A percentile compares a stretch with the other conserved stretches of the same genome.
These are phyloP conservation scores for Rhodotorula kratochvilovae DNA, from an alignment of 768 basidiomycete species.

Conservation along the genomic window DNA sequence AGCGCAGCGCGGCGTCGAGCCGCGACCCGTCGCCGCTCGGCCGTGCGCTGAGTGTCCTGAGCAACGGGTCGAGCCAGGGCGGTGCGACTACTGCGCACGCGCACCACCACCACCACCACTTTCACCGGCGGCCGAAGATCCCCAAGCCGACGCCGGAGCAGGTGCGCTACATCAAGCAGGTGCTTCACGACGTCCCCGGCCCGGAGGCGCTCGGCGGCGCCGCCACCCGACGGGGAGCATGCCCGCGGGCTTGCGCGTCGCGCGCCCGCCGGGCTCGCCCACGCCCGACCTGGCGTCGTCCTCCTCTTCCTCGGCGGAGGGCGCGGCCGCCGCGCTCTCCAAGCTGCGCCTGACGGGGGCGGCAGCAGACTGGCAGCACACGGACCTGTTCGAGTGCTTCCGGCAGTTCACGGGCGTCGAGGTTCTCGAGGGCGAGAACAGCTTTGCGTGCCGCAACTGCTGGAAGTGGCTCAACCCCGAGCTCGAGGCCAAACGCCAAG, in stretches of 20 bases:
- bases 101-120: slow-evolving; percentile 1
- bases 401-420: slow-evolving; percentile 90
- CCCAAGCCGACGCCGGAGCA: slow-evolving; percentile 38
- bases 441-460: slow-evolving; percentile 85
- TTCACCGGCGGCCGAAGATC: slow-evolving; percentile 29
- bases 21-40: slow-evolving; percentile 37
- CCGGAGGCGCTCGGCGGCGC: slow-evolving; percentile 2
- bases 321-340: not conserved
- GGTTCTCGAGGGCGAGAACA: slow-evolving; percentile 85
- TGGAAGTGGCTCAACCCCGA: slow-evolving; percentile 75
- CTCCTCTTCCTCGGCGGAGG: not conserved
- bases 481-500: slow-evolving; percentile 48
- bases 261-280: slow-evolving; percentile 27
- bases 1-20: not conserved
- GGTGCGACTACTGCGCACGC: too few relatives aligned
- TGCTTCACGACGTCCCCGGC: slow-evolving; percentile 40
- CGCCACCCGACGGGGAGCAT: slow-evolving; percentile 1
- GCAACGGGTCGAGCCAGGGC: slow-evolving; percentile 1
- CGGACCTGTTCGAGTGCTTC: slow-evolving; percentile 58
- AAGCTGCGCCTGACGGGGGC: not conserved
- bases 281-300: not conserved
- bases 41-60: slow-evolving; percentile 16
- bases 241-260: slow-evolving; percentile 36
- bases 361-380: slow-evolving; percentile 37
- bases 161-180: slow-evolving; percentile 39